These are phyloP conservation scores for Pyricularia sp. DNA, from an alignment of 2,329 filamentous ascomycete species.

Conservation along the genomic window DNA sequence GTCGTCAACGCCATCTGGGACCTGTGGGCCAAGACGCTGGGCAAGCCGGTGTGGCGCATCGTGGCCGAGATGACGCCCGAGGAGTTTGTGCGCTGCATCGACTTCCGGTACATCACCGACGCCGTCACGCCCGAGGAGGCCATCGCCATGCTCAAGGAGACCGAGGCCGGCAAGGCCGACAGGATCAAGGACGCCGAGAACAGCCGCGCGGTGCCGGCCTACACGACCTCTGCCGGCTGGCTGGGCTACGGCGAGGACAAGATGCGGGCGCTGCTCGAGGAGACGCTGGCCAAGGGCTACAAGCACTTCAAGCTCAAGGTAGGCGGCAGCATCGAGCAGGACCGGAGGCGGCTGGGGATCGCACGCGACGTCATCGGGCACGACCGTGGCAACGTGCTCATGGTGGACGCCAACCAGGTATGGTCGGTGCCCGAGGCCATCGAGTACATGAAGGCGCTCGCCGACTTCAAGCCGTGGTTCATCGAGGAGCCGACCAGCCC, in stretches of 20 bases:
- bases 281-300: conserved; percentile 71
- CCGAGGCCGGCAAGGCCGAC: conserved; percentile 58
- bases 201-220: conserved; percentile 73
- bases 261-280: conserved; percentile 64
- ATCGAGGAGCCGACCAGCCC: conserved; percentile 91
- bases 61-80: conserved; percentile 85
- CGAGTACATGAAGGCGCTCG: conserved; percentile 73
- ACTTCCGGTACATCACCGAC: conserved; percentile 92
- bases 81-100: conserved; percentile 79
- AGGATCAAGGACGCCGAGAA: conserved; percentile 65
- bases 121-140: conserved; percentile 84
- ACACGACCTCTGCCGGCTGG: conserved; percentile 87
- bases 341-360: conserved; percentile 61
- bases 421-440: conserved; percentile 89
- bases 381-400: conserved; percentile 65
- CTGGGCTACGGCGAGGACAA: conserved; percentile 84
- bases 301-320: conserved; percentile 89
- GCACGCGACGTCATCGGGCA: conserved; percentile 74
- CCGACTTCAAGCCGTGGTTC: conserved; percentile 83
- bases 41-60: conserved; percentile 84
- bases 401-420: conserved; percentile 90
- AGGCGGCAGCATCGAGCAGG: conserved; percentile 61
- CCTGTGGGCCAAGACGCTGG: conserved; percentile 80
- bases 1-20: conserved; percentile 92
- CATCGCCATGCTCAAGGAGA: conserved; percentile 56